phyloP scores from a whole-genome alignment of 73 alveolate genomes.

The Tetrahymena malaccensis region DNA sequence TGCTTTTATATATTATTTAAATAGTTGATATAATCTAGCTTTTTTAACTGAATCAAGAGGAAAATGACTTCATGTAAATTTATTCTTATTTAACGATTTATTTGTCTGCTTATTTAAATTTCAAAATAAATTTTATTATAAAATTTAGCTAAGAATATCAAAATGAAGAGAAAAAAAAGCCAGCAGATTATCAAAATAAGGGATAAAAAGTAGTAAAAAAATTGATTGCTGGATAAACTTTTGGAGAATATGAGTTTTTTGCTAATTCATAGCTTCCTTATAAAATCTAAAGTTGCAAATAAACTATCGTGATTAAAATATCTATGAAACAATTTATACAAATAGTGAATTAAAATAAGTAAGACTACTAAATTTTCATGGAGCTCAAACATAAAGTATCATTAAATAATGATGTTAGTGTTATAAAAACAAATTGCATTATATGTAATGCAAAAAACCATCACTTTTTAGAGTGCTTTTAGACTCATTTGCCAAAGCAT shows the following conservation, averaged over 20 bases:
- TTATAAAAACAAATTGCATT: background rate
- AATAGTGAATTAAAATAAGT: too few species aligned
- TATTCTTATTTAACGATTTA: too few species aligned
- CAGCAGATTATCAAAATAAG: background rate
- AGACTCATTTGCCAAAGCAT: background rate
- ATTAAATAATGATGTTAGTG: background rate
- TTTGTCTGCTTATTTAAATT: too few species aligned
- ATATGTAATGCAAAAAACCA: background rate
- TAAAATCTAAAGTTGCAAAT: background rate
- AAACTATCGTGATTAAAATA: background rate
- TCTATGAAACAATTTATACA: background rate
- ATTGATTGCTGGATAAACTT: background rate
- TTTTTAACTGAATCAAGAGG: background rate
- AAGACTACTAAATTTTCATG: background rate
- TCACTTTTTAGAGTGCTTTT: background rate
- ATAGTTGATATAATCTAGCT: background rate
- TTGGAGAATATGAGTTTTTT: background rate
- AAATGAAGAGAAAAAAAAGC: background rate
- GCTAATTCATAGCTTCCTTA: background rate
- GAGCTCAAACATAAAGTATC: background rate
- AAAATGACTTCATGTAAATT: background rate
- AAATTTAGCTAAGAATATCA: background rate
- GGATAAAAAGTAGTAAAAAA: background rate
- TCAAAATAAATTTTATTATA: too few species aligned
- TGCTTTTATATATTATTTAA: too few species aligned